Evolutionary conservation across 2,329 filamentous ascomycete genomes (phyloP).

Genomic region (Stenocarpella maydis): DNA sequence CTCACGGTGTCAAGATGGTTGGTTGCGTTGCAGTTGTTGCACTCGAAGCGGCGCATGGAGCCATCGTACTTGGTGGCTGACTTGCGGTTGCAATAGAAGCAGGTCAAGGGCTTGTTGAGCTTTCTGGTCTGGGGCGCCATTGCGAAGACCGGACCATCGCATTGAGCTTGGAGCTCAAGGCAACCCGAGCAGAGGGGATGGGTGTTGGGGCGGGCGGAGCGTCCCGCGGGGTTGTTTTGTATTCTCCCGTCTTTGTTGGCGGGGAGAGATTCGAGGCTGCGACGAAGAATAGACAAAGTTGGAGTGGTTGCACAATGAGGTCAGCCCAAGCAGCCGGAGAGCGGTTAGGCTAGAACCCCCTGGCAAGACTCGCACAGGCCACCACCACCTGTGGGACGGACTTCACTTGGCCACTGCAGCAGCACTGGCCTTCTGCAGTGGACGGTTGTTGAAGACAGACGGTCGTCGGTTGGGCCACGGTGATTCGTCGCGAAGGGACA

Average conservation of each 20-base stretch:
- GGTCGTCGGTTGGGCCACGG: too few species aligned
- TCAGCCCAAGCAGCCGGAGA: background rate
- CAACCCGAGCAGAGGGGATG: background rate
- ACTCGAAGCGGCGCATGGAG: conserved; percentile 72
- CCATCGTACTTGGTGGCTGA: conserved; percentile 68
- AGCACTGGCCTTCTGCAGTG: too few species aligned
- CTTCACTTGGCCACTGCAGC: too few species aligned
- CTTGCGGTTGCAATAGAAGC: conserved; percentile 84
- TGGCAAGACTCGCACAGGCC: conserved; percentile 1
- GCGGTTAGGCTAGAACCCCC: background rate
- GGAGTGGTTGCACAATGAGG: conserved; percentile 12
- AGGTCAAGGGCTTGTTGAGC: conserved; percentile 60
- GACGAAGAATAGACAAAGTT: background rate
- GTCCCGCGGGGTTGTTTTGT: conserved; percentile 25
- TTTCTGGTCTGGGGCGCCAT: conserved; percentile 52
- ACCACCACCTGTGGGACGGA: background rate
- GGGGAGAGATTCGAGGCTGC: conserved; percentile 16
- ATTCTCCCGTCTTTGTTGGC: conserved; percentile 27
- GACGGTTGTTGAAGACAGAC: too few species aligned
- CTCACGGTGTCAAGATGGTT: conserved; percentile 89
- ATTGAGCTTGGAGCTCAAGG: background rate
- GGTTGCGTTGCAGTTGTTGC: conserved; percentile 80
- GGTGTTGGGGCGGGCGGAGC: background rate
- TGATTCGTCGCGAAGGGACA: background rate
- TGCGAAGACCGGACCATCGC: conserved; percentile 28